Conservation (phyloP, 257 asterid species). For the Handroanthus guayacan region DNA sequence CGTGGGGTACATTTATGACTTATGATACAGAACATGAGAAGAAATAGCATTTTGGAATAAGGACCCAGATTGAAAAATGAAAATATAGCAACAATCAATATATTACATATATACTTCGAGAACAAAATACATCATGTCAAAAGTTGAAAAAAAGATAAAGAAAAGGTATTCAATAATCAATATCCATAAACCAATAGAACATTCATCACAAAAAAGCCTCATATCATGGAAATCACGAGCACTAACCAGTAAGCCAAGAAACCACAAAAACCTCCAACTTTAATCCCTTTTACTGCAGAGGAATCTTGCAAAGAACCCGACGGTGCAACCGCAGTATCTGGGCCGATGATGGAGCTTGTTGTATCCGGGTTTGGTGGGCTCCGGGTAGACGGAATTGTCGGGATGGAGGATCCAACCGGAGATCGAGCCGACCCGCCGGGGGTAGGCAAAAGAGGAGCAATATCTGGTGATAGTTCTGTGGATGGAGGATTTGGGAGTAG, state of each 20-base stretch:
- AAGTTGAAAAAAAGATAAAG: neutral
- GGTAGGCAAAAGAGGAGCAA: slow-evolving; percentile 72
- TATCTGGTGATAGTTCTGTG: slow-evolving; percentile 61
- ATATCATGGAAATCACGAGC: slow-evolving; percentile 32
- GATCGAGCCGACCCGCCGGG: slow-evolving; percentile 44
- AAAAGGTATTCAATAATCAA: slow-evolving; percentile 16
- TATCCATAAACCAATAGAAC: slow-evolving; percentile 4
- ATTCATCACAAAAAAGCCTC: slow-evolving; percentile 1
- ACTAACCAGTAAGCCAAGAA: slow-evolving; percentile 36
- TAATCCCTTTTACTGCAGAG: slow-evolving; percentile 19
- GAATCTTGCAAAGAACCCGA: slow-evolving; percentile 48
- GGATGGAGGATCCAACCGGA: slow-evolving; percentile 47
- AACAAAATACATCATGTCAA: slow-evolving; percentile 4
- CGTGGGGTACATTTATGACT: too few relatives aligned
- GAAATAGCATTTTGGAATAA: too few relatives aligned
- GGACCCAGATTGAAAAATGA: neutral
- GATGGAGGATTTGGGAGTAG: slow-evolving; percentile 49
- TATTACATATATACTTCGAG: slow-evolving; percentile 28
- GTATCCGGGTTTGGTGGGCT: slow-evolving; percentile 62
- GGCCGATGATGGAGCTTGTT: slow-evolving; percentile 43
- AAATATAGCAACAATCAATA: neutral
- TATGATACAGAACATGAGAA: too few relatives aligned
- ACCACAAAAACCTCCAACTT: slow-evolving; percentile 29
- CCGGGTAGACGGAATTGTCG: slow-evolving; percentile 68
- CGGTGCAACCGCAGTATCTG: slow-evolving; percentile 62